Percentiles rank a stretch among this genome's conserved stretches.
Evolutionary conservation across 2,329 filamentous ascomycete species (phyloP).

Genomic region (Nothopassalora personata): DNA sequence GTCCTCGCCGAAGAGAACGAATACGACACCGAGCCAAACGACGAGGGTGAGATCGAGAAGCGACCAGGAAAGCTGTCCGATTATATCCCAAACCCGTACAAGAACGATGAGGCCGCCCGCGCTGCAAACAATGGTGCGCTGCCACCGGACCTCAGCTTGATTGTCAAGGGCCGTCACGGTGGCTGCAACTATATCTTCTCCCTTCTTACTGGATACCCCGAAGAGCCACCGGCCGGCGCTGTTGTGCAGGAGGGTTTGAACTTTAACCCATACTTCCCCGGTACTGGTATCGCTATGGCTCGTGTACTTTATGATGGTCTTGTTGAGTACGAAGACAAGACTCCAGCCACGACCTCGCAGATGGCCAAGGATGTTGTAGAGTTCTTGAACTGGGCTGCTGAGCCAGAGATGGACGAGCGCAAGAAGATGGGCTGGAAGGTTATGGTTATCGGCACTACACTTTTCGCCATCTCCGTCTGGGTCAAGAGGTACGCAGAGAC

Average conservation of each 20-base stretch:
- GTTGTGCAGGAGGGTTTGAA: slow-evolving; percentile 83
- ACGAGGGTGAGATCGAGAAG: slow-evolving; percentile 97
- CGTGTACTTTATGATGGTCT: slow-evolving; percentile 96
- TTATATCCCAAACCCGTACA: slow-evolving; percentile 91
- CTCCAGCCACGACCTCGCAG: slow-evolving; percentile 89
- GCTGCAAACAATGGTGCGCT: slow-evolving; percentile 98
- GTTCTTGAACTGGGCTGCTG: slow-evolving; percentile 98
- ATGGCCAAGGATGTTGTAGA: slow-evolving; percentile 99
- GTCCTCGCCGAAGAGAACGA: slow-evolving; percentile 95
- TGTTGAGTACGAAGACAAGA: slow-evolving; percentile 96
- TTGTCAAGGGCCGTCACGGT: slow-evolving; percentile 95
- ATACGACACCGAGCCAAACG: slow-evolving; percentile 96
- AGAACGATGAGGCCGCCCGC: slow-evolving; percentile 97
- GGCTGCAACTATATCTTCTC: slow-evolving; percentile 98
- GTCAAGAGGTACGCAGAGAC: slow-evolving; percentile 66
- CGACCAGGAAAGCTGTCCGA: slow-evolving; percentile 97
- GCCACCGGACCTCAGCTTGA: slow-evolving; percentile 94
- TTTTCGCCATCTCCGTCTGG: slow-evolving; percentile 89
- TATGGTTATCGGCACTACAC: slow-evolving; percentile 67
- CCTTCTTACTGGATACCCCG: slow-evolving; percentile 93
- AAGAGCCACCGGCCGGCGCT: slow-evolving; percentile 88
- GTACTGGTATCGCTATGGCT: slow-evolving; percentile 97
- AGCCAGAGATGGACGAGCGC: slow-evolving; percentile 98
- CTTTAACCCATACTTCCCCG: slow-evolving; percentile 99
- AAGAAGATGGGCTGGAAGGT: slow-evolving; percentile 99